Base-by-base conservation (phyloP, 345 rosid genomes). In the Eucalyptus erythrocorys region DNA sequence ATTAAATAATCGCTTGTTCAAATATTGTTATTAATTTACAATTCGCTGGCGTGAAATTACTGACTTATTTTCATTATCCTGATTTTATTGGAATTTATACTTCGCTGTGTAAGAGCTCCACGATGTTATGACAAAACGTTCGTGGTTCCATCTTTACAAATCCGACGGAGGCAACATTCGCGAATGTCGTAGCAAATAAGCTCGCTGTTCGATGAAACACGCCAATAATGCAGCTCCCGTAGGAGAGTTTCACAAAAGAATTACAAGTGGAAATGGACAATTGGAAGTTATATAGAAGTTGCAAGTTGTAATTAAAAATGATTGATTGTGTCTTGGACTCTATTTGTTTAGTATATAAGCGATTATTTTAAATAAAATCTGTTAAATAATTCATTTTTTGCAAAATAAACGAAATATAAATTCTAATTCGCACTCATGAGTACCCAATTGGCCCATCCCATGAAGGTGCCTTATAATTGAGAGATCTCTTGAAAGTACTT, bases 351-450 rank as follows among this genome's bases (percentile, higher is more conserved):
- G 13, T 3, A 5, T 71, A 37, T 12, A 10, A 34, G 26, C 0
- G 0, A 71, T 34, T 8, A 21, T 37, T 76, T 76, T 6, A 10
- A 6, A 0, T 10, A 76, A 37, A 30, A 6, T 14, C 7, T 30
- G 6, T 30, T 3, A 14, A 64, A n/a, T 6, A 7, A 64, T 64
- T n/a, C 0, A n/a, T n/a, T 14, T n/a, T n/a, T n/a, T 0, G 0
- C 3, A 1, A n/a, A 15, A 64, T 7, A 64, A n/a, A 64, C 0
- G 5, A 14, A 7, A 9, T 9, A n/a, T 4, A 64, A n/a, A n/a
- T 15, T 64, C 21, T 4, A 15, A 6, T 64, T 1, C 19, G 14
- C 7, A 4, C 5, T 14, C 19, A 0, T n/a, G 3, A 13, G 5
- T 30, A n/a, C 3, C 34, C 37, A 64, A 14, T 14, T 55, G 27